Base-by-base conservation (phyloP, 2,329 filamentous ascomycete species). In the Arthrobotrys pseudoclavata region DNA sequence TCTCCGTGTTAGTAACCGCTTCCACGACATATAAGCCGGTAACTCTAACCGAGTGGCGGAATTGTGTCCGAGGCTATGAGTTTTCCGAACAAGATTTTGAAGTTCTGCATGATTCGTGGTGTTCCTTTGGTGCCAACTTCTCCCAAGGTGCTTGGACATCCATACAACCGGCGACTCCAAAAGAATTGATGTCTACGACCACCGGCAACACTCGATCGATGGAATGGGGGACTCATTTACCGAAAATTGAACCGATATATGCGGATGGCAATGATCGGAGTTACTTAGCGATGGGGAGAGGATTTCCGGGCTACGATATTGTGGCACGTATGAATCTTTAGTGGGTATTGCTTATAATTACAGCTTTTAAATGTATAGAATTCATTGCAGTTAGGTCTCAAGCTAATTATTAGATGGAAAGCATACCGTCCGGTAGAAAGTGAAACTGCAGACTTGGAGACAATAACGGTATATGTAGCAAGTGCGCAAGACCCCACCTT, bases 41-140 rank as follows among this genome's bases (percentile, higher is more conserved):
- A 42, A 67, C 60, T 3, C 61, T 76, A 12, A 26, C 40, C 4
- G 37, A 53, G 10, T 67, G 72, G 66, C 26, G 37, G 0, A n/a
- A 61, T 24, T 70, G 66, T 26, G 50, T 70, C 10, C 15, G 10
- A 9, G 42, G n/a, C 10, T 20, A 6, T 12, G 1, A 12, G 2
- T 45, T 45, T 45, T 45, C 42, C 2, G 1, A 1, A 20, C 4
- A 18, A 20, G 18, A 45, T 7, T 45, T 6, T 20, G n/a, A n/a
- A 1, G 26, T 10, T 24, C 20, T 50, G 20, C n/a, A 7, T 24
- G 47, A 20, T 7, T 76, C 71, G 12, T 42, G 7, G 26, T 76
- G 67, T 31, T 76, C 72, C 4, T 76, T 76, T 22, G 42, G 37
- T 29, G 61, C 72, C 7, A 52, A 70, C 1, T 67, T 52, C 22